Evolutionary conservation across 2,329 filamentous ascomycete species (phyloP).

Genomic region (Botrytis galanthina): DNA sequence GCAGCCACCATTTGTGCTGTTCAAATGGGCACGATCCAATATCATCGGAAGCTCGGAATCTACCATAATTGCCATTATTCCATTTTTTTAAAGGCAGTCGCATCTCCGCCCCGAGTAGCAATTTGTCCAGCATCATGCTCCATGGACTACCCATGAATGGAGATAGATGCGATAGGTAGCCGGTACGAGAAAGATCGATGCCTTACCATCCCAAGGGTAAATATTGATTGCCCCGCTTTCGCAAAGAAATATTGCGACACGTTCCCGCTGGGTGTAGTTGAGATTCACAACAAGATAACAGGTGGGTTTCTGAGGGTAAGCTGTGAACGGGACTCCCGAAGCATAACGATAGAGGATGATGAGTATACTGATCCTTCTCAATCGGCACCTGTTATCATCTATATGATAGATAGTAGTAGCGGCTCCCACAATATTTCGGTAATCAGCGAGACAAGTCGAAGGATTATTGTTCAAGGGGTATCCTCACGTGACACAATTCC

Average conservation of each 20-base stretch:
- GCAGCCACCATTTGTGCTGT: background rate
- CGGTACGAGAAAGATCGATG: background rate
- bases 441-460: constrained; percentile 13
- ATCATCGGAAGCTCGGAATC: background rate
- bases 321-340: constrained; percentile 14
- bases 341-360: background rate
- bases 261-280: background rate
- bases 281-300: background rate
- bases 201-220: background rate
- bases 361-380: constrained; percentile 10
- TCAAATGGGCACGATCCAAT: background rate
- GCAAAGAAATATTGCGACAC: background rate
- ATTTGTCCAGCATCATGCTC: background rate
- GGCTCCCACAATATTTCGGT: constrained; percentile 4
- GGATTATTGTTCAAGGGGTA: background rate
- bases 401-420: background rate
- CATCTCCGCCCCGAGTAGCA: background rate
- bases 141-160: background rate
- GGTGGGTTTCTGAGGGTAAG: background rate
- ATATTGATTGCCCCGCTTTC: background rate
- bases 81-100: too few species aligned
- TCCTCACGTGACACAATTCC: background rate
- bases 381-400: constrained; percentile 12
- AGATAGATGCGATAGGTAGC: background rate
- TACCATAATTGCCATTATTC: background rate